These are phyloP conservation scores for Beauveria pseudobassiana DNA, from an alignment of 2,329 filamentous ascomycete genomes.

Conservation along the genomic window DNA sequence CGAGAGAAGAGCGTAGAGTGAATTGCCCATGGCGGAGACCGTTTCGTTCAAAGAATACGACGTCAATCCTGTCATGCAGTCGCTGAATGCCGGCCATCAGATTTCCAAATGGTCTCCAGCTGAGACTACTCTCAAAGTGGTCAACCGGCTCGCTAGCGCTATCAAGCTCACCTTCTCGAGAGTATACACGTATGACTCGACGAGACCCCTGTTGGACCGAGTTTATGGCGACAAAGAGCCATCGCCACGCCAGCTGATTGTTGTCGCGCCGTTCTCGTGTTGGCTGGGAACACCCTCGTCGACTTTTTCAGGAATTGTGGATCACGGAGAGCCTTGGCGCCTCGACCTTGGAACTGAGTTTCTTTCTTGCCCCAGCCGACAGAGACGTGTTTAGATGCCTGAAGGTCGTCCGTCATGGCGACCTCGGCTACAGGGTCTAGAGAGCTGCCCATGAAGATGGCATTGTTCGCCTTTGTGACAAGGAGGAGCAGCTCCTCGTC, in stretches of 20 bases:
- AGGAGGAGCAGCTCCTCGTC: slow-evolving; percentile 88
- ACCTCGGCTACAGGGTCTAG: slow-evolving; percentile 80
- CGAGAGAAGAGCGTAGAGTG: slow-evolving; percentile 60
- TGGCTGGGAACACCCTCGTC: slow-evolving; percentile 73
- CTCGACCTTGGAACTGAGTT: slow-evolving; percentile 92
- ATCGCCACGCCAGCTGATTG: slow-evolving; percentile 90
- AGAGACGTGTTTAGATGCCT: slow-evolving; percentile 86
- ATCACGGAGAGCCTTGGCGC: slow-evolving; percentile 78
- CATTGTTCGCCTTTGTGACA: slow-evolving; percentile 68
- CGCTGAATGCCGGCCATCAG: slow-evolving; percentile 81
- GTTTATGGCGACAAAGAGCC: slow-evolving; percentile 81
- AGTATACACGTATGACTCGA: slow-evolving; percentile 82
- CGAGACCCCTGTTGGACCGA: slow-evolving; percentile 61
- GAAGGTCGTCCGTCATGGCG: slow-evolving; percentile 70
- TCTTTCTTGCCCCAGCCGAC: slow-evolving; percentile 98
- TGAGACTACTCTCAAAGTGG: slow-evolving; percentile 76
- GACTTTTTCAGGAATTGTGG: slow-evolving; percentile 87
- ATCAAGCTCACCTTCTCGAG: slow-evolving; percentile 81
- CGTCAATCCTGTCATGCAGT: slow-evolving; percentile 59
- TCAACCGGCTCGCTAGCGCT: slow-evolving; percentile 94
- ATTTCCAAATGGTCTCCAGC: slow-evolving; percentile 88
- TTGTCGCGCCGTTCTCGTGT: slow-evolving; percentile 62
- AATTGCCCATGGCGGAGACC: slow-evolving; percentile 96
- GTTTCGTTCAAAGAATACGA: slow-evolving; percentile 95
- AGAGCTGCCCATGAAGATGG: slow-evolving; percentile 86